phyloP scores from a whole-genome alignment of 2,329 filamentous ascomycete species.

The Neofusicoccum umdonicola region DNA sequence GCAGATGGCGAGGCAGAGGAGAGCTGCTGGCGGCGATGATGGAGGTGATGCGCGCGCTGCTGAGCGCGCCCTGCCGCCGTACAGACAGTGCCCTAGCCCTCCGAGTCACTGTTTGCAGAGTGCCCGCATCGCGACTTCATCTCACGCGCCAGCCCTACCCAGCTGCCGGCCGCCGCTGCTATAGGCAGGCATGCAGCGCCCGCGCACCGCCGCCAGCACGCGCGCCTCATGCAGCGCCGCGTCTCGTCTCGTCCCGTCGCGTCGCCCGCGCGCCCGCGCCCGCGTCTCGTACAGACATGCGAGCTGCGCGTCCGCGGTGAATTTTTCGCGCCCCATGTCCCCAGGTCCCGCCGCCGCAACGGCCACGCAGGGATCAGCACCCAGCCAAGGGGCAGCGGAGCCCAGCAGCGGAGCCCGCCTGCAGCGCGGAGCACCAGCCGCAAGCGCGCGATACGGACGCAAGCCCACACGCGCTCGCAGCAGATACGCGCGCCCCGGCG shows the following conservation, averaged over 20 bases:
- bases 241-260: too few relatives aligned
- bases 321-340: neutral
- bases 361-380: constrained; percentile 2
- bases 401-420: neutral
- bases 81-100: too few relatives aligned
- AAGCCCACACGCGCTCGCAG: neutral
- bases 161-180: neutral
- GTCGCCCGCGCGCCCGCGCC: too few relatives aligned
- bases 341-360: neutral
- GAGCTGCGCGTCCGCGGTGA: neutral
- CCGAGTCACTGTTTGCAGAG: neutral
- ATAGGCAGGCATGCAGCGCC: neutral
- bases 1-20: neutral
- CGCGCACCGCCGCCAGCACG: neutral
- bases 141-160: neutral
- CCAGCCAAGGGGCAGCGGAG: neutral
- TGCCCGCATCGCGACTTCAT: neutral
- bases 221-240: too few relatives aligned
- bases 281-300: too few relatives aligned
- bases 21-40: neutral
- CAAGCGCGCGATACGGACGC: constrained; percentile 14
- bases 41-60: neutral
- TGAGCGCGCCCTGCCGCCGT: neutral
- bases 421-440: neutral
- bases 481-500: neutral